Evolutionary conservation across 2,329 filamentous ascomycete species (phyloP), one percentile per base, ranked within the genome.

Genomic region (Fusarium sp.): DNA sequence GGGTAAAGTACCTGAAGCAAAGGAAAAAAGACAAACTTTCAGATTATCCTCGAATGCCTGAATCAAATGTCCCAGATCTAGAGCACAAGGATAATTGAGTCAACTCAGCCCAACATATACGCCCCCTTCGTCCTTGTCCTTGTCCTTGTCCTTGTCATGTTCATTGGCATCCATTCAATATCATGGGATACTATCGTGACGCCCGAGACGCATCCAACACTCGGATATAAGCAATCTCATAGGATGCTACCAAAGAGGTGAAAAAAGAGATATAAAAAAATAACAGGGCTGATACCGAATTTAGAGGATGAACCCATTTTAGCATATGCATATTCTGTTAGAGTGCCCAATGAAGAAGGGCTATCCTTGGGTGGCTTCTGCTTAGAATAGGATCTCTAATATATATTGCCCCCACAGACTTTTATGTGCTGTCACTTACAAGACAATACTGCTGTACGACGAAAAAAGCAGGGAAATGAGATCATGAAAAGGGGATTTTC

Each of bases 11-110:
- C 47, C 47, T 40, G 13, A 16, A 9, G 16, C 15, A 16, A 49
- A 26, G 20, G 16, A n/a, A 33, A 49, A 40, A 5, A 2, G 16
- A 28, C 10, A 40, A 12, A 49, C 20, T 10, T 12, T 64, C 49
- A 47, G 42, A 71, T 73, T 73, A 69, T 72, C 57, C 69, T 71
- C 69, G 69, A 72, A n/a, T 36, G 33, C 52, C 60, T 73, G 71
- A 53, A 73, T 73, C 72, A 73, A 49, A 69, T 74, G 67, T 73
- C 65, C 72, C 71, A 72, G 69, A 71, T 67, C 56, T 50, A 61
- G 60, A 51, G 47, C 64, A 67, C 65, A 63, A 64, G 53, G 45
- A 41, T 45, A n/a, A 37, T 20, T 20, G 47, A 51, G 28, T 18
- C 42, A 45, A 31, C 12, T 4, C 30, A 31, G 36, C 16, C n/a